Evolutionary conservation across 1,284 basidiomycete genomes (phyloP), one percentile per base, ranked within the genome.

Genomic region (Leccinum glutinopallens): DNA sequence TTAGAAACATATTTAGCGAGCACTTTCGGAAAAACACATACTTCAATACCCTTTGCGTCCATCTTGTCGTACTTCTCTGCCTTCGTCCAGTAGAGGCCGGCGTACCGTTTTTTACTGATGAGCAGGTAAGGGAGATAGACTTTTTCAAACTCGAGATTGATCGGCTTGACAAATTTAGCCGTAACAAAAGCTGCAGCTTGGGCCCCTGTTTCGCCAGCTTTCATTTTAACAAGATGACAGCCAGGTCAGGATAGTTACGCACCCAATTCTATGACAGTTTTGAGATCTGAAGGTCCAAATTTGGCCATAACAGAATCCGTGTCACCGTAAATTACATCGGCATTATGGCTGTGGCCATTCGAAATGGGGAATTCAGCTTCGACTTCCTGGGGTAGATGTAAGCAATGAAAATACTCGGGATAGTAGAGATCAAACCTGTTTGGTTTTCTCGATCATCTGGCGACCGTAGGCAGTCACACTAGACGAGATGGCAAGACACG

Each of bases 41-140:
- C 95, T 85, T 98, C 96, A 66, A 98, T 98, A 71, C 96, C 96
- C 79, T 98, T 98, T 1, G 96, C 91, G 72, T 98, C 96, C 96
- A 98, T 97, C 80, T 98, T 98, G 77, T 98, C 96, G 70, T 93
- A 96, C 76, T 94, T 96, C 56, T 97, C 95, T 7, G 90, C 81
- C 68, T 87, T 89, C 1, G 96, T 98, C 96, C 96, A 98, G 74
- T 98, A 97, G 63, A 97, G 78, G 4, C 96, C 96, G 3, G 96
- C 96, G 77, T 98, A 98, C 39, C 96, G 88, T 79, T 98, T 98
- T 80, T 98, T 98, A 83, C 83, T 97, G 78, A 98, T 98, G 49
- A 98, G 87, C 60, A 98, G 79, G 75, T 98, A 98, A 3, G 96
- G 96, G 76, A 92, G 98, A 78, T 98, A 98, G 2, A 98, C 95